These are phyloP conservation scores for Podochytrium sp. DNA, from an alignment of 192 early-diverging fungal genomes.

Conservation along the genomic window DNA sequence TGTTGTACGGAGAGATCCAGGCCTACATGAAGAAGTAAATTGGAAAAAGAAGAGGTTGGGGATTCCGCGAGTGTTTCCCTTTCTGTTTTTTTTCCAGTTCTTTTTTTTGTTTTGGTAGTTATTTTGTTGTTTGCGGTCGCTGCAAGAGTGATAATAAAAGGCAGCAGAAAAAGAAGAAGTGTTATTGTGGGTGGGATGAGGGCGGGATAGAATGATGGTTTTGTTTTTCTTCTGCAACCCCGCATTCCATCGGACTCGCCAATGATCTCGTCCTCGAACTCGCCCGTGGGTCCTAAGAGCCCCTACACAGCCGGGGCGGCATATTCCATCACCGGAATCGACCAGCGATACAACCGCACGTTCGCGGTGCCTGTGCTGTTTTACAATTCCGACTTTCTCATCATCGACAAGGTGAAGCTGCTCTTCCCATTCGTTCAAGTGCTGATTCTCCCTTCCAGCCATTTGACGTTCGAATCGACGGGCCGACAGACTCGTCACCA, in stretches of 20 bases:
- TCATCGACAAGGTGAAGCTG: conserved; percentile 43
- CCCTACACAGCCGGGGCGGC: no score
- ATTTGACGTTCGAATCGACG: conserved; percentile 16
- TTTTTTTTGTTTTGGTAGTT: neutral
- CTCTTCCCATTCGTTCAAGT: no score
- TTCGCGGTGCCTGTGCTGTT: conserved; percentile 26
- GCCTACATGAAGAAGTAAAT: conserved; percentile 16
- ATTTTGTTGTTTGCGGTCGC: neutral
- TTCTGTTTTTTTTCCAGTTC: neutral
- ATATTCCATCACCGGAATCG: conserved; percentile 9
- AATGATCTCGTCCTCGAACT: no score
- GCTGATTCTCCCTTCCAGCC: no score
- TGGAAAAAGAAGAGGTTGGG: no score
- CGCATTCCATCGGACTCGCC: no score
- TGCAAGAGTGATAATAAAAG: no score
- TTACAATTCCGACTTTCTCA: conserved; percentile 5
- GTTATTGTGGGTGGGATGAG: no score
- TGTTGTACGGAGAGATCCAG: conserved; percentile 54
- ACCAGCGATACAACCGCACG: conserved; percentile 11
- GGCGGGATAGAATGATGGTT: no score
- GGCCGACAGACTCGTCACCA: neutral
- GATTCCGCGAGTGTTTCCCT: neutral
- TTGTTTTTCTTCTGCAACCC: no score
- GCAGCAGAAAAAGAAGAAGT: no score
- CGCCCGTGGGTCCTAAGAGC: no score